Evolutionary conservation across 495 filamentous ascomycete species (phyloP), one percentile per base, ranked within the genome.

Genomic region (Tuber indicum): DNA sequence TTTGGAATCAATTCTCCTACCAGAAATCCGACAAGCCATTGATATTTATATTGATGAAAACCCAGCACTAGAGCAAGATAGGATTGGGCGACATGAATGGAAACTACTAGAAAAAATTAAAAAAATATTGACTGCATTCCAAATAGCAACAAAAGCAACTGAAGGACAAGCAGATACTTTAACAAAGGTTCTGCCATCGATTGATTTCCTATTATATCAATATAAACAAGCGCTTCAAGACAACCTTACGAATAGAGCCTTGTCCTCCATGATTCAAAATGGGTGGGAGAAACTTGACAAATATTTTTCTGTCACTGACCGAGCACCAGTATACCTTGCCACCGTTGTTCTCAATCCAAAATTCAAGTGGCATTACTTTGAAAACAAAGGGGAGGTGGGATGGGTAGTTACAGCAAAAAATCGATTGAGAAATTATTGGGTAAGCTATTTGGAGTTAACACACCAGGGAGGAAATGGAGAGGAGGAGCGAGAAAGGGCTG

Each of bases 361-460:
- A 5, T 74, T 49, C 4, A 74, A 69, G 39, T 62, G 47, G 73
- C 16, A 39, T 26, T 74, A 66, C 23, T 42, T 66, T 74, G 12
- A 23, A 70, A 70, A 0, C 1, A 9, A 16, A 23, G 26, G 32
- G 26, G 32, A 75, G n/a, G 26, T 9, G 0, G n/a, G 1, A n/a
- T 75, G 21, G 36, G 3, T 66, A 41, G 3, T 52, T 52, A 44
- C 36, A 21, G 12, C 39, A 70, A 45, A 14, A 21, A 12, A 8
- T 17, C 32, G 39, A 7, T 70, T 36, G 44, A 36, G 39, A 69
- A 41, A 26, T 43, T 8, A 75, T 16, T 70, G 41, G 23, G 1
- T 26, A 26, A 12, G 66, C 23, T 23, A 75, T 69, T n/a, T 69
- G 36, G 73, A 32, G 42, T 36, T 70, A 70, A 36, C 45, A 47